phyloP scores from a whole-genome alignment of 2,329 filamentous ascomycete species.

The Aspergillus costaricaensis region DNA sequence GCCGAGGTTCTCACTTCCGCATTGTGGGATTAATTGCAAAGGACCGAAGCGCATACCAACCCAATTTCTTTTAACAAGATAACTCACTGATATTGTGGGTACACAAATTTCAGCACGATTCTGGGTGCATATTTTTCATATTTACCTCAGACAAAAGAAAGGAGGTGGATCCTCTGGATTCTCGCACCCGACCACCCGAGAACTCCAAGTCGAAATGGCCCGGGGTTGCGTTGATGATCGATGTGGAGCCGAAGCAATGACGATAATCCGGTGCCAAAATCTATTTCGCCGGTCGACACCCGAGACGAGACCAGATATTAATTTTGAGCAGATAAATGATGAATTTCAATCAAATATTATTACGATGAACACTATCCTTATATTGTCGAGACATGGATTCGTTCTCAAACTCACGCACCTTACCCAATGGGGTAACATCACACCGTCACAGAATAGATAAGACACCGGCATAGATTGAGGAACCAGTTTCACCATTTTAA shows the following conservation, averaged over 20 bases:
- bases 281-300: neutral
- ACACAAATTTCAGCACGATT: neutral
- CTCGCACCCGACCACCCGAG: neutral
- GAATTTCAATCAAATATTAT: neutral
- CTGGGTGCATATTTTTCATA: neutral
- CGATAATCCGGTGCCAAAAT: constrained; percentile 1
- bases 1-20: neutral
- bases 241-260: constrained; percentile 9
- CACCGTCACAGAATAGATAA: neutral
- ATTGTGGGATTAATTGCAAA: neutral
- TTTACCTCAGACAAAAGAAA: neutral
- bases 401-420: neutral
- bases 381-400: neutral
- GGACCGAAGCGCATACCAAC: neutral
- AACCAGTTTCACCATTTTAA: neutral
- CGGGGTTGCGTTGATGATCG: constrained; percentile 7
- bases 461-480: neutral
- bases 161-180: neutral
- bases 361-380: neutral
- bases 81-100: neutral
- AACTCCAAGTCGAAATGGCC: neutral
- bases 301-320: neutral
- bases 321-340: neutral
- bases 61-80: neutral
- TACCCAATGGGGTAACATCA: neutral